phyloP scores from a whole-genome alignment of 441 rosid genomes.

The Croton setiger region DNA sequence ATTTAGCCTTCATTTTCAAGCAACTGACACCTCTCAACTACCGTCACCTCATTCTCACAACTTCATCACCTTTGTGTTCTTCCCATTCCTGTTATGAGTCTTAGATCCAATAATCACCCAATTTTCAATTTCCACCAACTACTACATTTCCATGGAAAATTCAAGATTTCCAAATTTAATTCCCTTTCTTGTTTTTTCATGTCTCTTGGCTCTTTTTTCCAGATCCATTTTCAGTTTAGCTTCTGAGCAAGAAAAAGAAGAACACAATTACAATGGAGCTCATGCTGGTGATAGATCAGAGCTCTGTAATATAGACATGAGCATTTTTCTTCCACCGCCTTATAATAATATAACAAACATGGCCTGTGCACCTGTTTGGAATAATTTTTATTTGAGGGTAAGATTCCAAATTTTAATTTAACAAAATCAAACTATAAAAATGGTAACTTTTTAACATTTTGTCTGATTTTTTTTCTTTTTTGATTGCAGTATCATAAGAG shows the following conservation, averaged over 20 bases:
- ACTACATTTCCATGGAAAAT: not conserved
- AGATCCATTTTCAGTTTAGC: slow-evolving; percentile 20
- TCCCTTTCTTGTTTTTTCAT: slow-evolving; percentile 25
- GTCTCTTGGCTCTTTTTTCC: slow-evolving; percentile 27
- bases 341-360: slow-evolving; percentile 62
- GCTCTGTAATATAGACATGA: slow-evolving; percentile 55
- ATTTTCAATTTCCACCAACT: slow-evolving; percentile 7
- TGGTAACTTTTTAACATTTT: no score
- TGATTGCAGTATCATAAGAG: slow-evolving; percentile 59
- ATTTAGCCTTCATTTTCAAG: slow-evolving; percentile 48
- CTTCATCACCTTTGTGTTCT: slow-evolving; percentile 23
- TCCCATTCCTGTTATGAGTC: slow-evolving; percentile 10
- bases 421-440: not conserved
- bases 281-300: slow-evolving; percentile 27
- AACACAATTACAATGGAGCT: slow-evolving; percentile 3
- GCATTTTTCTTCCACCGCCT: slow-evolving; percentile 73
- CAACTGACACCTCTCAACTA: slow-evolving; percentile 41
- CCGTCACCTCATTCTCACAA: slow-evolving; percentile 21
- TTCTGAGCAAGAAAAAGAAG: slow-evolving; percentile 20
- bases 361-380: slow-evolving; percentile 74
- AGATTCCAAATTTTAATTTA: slow-evolving; percentile 1
- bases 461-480: not conserved
- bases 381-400: slow-evolving; percentile 76
- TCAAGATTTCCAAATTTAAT: slow-evolving; percentile 21
- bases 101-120: slow-evolving; percentile 30